A percentile compares a stretch with the other conserved stretches of the same genome.
Conservation (phyloP, 768 basidiomycete genomes). For the Lentinula edodes region DNA sequence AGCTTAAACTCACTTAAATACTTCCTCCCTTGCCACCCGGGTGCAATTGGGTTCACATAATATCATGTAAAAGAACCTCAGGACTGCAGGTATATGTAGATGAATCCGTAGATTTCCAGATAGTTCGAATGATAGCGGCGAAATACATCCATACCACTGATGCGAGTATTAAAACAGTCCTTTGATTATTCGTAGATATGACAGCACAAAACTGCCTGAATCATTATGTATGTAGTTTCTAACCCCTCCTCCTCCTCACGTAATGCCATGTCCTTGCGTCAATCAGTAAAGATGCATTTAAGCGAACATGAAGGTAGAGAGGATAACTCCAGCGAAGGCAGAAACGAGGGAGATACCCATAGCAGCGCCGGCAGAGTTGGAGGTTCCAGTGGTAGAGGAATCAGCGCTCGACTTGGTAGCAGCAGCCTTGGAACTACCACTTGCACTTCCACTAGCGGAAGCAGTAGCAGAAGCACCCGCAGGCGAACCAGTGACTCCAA, state of each 20-base stretch:
- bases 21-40: too few species aligned
- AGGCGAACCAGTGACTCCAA: background rate
- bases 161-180: constrained; percentile 4
- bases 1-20: too few species aligned
- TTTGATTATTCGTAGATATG: background rate
- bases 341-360: constrained; percentile 6
- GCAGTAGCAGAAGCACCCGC: background rate
- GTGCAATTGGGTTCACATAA: too few species aligned
- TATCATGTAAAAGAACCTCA: too few species aligned
- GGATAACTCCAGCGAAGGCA: background rate
- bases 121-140: background rate
- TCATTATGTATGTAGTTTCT: background rate
- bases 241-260: background rate
- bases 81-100: background rate
- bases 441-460: background rate
- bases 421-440: background rate
- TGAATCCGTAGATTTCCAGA: background rate
- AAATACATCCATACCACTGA: background rate
- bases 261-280: background rate
- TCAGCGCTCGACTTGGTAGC: background rate
- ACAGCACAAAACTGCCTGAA: background rate
- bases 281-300: background rate
- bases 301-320: constrained; percentile 1
- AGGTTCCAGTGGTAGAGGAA: background rate
- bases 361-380: constrained; percentile 6